Evolutionary conservation across 2,329 filamentous ascomycete genomes (phyloP), one percentile per base, ranked within the genome.

Genomic region (Aspergillus intermedius): DNA sequence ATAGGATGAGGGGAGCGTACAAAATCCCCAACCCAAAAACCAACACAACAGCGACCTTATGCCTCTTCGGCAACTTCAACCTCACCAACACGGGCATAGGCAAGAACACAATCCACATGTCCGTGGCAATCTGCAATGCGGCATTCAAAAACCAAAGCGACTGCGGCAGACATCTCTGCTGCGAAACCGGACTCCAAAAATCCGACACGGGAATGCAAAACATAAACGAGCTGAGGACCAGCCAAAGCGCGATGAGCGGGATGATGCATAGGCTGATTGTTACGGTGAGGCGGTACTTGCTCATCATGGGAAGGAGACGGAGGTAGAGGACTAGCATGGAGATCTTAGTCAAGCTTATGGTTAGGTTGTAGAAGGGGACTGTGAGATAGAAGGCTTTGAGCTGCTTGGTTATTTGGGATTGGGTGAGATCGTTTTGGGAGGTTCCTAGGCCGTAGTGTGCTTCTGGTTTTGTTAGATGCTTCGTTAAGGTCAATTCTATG

Each of bases 361-460:
- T 52, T 17, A 64, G 45, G 40, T 68, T 69, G 53, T 70, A 69
- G 28, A 67, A 56, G 10, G 65, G 61, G n/a, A 68, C 49, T 1
- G 63, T 60, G n/a, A 61, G 46, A 56, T 58, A 66, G 23, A 67
- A 56, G 17, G 55, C 59, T 34, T 45, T 17, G 8, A 45, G 43
- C 8, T 32, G 25, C 2, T 25, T 9, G 13, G n/a, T 15, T 17
- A 35, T 32, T 12, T 22, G 22, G 3, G 13, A 40, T 6, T 13
- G 19, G 1, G n/a, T n/a, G n/a, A 34, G 0, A 2, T 15, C n/a
- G n/a, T 10, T 6, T n/a, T 37, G 17, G 1, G 44, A 28, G 5
- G 49, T 6, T 0, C 61, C 63, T 5, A 67, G 37, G 7, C 62
- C 61, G 52, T 64, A 43, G 2, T 52, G 22, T 4, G 52, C 55